phyloP scores from a whole-genome alignment of 805 yeast species.

The Tetrapisispora fleetii region DNA sequence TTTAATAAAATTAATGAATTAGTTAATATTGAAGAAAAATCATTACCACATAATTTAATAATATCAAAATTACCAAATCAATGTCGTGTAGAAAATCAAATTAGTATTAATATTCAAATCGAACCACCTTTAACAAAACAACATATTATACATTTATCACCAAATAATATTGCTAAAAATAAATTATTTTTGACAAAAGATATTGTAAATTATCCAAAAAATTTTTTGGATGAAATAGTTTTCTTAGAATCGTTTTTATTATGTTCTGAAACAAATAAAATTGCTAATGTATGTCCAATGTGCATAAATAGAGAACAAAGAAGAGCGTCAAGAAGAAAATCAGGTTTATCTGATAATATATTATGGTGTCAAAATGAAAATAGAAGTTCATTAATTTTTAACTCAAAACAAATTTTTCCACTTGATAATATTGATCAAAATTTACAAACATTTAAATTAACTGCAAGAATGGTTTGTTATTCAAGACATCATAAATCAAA shows the following conservation, averaged over 20 bases:
- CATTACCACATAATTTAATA: conserved; percentile 37
- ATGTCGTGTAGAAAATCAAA: conserved; percentile 93
- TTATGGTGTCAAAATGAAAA: conserved; percentile 69
- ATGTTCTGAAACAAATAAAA: conserved; percentile 33
- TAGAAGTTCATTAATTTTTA: conserved; percentile 80
- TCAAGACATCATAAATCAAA: conserved; percentile 90
- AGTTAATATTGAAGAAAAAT: not conserved
- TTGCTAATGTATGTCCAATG: conserved; percentile 75
- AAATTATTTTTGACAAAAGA: conserved; percentile 57
- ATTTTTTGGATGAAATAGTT: conserved; percentile 44
- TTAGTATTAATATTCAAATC: conserved; percentile 59
- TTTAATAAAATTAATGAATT: not conserved
- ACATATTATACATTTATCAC: conserved; percentile 65
- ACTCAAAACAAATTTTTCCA: conserved; percentile 78
- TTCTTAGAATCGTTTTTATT: conserved; percentile 76
- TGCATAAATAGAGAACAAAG: conserved; percentile 90
- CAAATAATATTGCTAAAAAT: conserved; percentile 80
- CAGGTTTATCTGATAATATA: conserved; percentile 61
- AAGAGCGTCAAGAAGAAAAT: conserved; percentile 86
- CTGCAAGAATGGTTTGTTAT: conserved; percentile 82
- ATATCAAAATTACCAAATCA: conserved; percentile 62
- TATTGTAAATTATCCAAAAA: conserved; percentile 32
- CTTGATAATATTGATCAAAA: conserved; percentile 15
- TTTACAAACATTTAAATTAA: conserved; percentile 32
- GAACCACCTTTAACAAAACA: conserved; percentile 67